Evolutionary conservation across 2,329 filamentous ascomycete genomes (phyloP).

Genomic region (Fusarium albosuccineum): DNA sequence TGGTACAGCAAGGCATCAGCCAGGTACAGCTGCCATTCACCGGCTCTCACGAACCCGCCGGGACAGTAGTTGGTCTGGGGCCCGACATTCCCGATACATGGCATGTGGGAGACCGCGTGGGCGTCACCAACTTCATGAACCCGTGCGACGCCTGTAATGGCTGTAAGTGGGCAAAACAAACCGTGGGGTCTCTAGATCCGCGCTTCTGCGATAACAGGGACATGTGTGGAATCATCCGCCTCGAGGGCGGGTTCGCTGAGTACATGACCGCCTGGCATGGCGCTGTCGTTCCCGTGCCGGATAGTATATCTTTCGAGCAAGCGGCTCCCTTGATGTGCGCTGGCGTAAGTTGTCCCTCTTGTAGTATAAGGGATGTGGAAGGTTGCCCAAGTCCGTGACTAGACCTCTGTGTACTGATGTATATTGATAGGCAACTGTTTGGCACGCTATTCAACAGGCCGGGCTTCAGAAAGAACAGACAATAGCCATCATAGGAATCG

Average conservation of each 20-base stretch:
- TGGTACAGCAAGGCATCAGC: slow-evolving; percentile 37
- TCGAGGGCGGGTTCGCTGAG: slow-evolving; percentile 33
- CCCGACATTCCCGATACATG: slow-evolving; percentile 23
- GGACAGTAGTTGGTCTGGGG: slow-evolving; percentile 33
- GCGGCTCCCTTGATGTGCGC: slow-evolving; percentile 37
- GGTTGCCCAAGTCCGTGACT: background rate
- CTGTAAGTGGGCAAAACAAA: slow-evolving; percentile 31
- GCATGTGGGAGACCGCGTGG: slow-evolving; percentile 31
- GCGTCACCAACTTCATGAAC: slow-evolving; percentile 36
- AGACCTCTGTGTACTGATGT: background rate
- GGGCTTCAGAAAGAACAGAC: slow-evolving; percentile 13
- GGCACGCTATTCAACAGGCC: slow-evolving; percentile 32
- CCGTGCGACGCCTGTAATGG: slow-evolving; percentile 30
- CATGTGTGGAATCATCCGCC: slow-evolving; percentile 28
- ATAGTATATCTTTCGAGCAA: slow-evolving; percentile 34
- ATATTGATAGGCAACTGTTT: slow-evolving; percentile 30
- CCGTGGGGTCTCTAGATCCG: slow-evolving; percentile 25
- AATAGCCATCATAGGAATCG: slow-evolving; percentile 39
- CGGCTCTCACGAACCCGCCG: slow-evolving; percentile 42
- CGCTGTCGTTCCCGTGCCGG: slow-evolving; percentile 28
- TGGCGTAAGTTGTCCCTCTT: slow-evolving; percentile 17
- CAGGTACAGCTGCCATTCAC: slow-evolving; percentile 33
- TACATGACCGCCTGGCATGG: slow-evolving; percentile 34
- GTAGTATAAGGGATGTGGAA: background rate
- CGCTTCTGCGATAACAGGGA: slow-evolving; percentile 37